Evolutionary conservation across 768 basidiomycete genomes (phyloP).

Genomic region (Coprinellus aureogranulatus): DNA sequence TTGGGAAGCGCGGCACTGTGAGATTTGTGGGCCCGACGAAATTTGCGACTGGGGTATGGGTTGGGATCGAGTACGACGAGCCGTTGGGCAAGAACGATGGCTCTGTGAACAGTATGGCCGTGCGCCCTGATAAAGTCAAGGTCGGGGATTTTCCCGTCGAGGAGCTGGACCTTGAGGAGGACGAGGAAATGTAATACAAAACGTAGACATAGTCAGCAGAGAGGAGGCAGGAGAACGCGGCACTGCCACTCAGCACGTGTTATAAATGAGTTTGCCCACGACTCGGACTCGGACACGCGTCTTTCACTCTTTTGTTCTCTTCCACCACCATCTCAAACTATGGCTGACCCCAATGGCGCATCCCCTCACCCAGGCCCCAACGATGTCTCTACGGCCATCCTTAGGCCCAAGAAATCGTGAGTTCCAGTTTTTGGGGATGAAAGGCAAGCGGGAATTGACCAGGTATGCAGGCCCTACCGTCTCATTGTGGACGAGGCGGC

Average conservation of each 20-base stretch:
- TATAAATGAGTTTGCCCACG: conserved; percentile 29
- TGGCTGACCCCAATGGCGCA: conserved; percentile 85
- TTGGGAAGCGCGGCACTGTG: conserved; percentile 80
- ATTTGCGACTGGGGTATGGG: conserved; percentile 78
- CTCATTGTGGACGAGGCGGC: conserved; percentile 94
- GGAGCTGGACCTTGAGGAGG: conserved; percentile 74
- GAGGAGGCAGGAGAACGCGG: conserved; percentile 27
- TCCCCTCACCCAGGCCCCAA: conserved; percentile 81
- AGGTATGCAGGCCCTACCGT: conserved; percentile 78
- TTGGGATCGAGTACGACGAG: conserved; percentile 94
- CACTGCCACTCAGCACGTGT: conserved; percentile 25
- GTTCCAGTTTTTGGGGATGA: conserved; percentile 28
- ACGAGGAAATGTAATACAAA: conserved; percentile 66
- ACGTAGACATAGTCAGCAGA: neutral
- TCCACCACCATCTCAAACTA: conserved; percentile 26
- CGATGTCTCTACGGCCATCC: conserved; percentile 91
- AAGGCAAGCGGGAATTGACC: conserved; percentile 20
- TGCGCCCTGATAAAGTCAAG: conserved; percentile 75
- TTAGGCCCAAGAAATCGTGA: conserved; percentile 97
- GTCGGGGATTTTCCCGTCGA: conserved; percentile 87
- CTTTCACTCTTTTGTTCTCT: conserved; percentile 23
- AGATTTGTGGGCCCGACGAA: conserved; percentile 80
- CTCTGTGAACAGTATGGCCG: conserved; percentile 87
- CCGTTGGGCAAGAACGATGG: conserved; percentile 96
- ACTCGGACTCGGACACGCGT: conserved; percentile 44